phyloP scores from a whole-genome alignment of 305 asterid genomes.

The Plantago rigida region DNA sequence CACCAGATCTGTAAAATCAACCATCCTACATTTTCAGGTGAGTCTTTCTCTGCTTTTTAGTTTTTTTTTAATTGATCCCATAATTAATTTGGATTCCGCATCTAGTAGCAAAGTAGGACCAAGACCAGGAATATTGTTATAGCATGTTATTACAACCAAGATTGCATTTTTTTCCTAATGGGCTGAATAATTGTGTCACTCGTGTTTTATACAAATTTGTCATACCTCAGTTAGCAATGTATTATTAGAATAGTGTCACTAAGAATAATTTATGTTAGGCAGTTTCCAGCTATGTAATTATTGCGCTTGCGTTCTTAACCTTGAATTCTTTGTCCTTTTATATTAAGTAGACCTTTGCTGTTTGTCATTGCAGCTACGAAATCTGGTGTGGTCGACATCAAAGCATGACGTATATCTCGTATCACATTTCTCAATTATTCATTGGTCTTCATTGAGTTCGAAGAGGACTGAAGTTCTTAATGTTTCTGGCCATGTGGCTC shows the following conservation, averaged over 20 bases:
- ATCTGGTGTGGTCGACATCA: slow-evolving; percentile 58
- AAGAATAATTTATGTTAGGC: too few species aligned
- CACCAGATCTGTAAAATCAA: slow-evolving; percentile 39
- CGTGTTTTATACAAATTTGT: too few species aligned
- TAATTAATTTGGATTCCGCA: not conserved
- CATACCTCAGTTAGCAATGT: too few species aligned
- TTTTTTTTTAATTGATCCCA: slow-evolving; percentile 4
- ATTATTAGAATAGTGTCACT: too few species aligned
- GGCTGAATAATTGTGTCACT: not conserved
- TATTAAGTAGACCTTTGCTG: slow-evolving; percentile 4
- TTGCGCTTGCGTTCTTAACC: not conserved
- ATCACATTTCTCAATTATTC: slow-evolving; percentile 50
- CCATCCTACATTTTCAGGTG: slow-evolving; percentile 65
- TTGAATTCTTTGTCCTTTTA: not conserved
- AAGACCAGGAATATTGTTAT: too few species aligned
- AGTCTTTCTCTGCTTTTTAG: slow-evolving; percentile 13
- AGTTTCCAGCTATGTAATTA: not conserved
- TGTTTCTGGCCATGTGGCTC: slow-evolving; percentile 62
- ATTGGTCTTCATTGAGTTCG: slow-evolving; percentile 55
- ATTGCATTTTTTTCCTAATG: not conserved
- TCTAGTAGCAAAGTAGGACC: too few species aligned
- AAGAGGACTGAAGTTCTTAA: slow-evolving; percentile 51
- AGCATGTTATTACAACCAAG: slow-evolving; percentile 1
- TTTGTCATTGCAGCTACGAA: slow-evolving; percentile 46
- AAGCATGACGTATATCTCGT: slow-evolving; percentile 62